Evolutionary conservation across 345 rosid species (phyloP).

Genomic region (Lumnitzera racemosa): DNA sequence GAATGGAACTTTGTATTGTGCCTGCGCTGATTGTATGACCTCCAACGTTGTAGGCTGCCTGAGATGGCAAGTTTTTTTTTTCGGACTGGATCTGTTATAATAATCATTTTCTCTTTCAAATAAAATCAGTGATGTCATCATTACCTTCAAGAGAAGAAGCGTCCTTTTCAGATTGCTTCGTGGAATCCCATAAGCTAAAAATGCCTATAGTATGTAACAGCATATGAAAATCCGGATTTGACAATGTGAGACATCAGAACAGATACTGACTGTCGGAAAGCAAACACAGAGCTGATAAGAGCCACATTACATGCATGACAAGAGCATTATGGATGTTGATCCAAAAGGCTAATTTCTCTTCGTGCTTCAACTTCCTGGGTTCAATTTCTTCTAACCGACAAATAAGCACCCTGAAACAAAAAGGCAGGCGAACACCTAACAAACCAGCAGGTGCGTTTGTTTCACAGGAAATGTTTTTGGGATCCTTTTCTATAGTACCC

Average conservation of each 20-base stretch:
- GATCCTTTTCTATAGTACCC: too few relatives aligned
- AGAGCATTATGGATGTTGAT: conserved; percentile 84
- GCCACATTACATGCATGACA: conserved; percentile 81
- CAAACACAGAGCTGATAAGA: conserved; percentile 2
- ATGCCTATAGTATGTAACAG: conserved; percentile 41
- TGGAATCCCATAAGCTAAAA: conserved; percentile 88
- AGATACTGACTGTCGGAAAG: background rate
- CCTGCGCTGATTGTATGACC: conserved; percentile 86
- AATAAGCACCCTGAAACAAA: conserved; percentile 52
- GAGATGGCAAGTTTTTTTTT: background rate
- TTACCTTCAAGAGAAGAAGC: conserved; percentile 70
- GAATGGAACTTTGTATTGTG: conserved; percentile 66
- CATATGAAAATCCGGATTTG: conserved; percentile 6
- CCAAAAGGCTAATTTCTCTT: conserved; percentile 97
- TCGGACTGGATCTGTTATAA: too few relatives aligned
- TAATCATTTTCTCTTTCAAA: too few relatives aligned
- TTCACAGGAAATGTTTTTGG: too few relatives aligned
- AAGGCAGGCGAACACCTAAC: background rate
- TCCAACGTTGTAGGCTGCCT: conserved; percentile 96
- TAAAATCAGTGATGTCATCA: background rate
- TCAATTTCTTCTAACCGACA: conserved; percentile 63
- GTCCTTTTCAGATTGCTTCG: conserved; percentile 75
- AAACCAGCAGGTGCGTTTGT: too few relatives aligned
- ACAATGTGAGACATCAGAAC: conserved; percentile 7
- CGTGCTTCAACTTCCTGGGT: conserved; percentile 73